Conservation (phyloP, 495 filamentous ascomycete species). For the Mytilinidion resinicola region DNA sequence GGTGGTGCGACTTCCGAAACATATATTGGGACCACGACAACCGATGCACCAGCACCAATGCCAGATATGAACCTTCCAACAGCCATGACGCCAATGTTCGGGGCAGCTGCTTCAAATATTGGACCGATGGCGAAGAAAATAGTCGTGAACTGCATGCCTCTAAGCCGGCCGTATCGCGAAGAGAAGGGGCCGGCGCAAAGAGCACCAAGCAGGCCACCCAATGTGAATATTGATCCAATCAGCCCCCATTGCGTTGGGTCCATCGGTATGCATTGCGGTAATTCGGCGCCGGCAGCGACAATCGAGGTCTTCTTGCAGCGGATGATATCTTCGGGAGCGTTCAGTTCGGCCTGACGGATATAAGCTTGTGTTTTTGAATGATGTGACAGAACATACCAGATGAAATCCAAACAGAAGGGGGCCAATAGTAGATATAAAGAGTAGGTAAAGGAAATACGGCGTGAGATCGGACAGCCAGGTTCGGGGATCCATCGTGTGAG, state of each 20-base stretch:
- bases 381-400: constrained; percentile 50
- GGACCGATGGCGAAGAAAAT: constrained; percentile 73
- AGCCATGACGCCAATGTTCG: constrained; percentile 58
- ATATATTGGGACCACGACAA: constrained; percentile 94
- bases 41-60: constrained; percentile 74
- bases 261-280: constrained; percentile 82
- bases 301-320: constrained; percentile 65
- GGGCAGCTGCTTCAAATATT: constrained; percentile 61
- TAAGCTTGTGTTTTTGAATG: constrained; percentile 23
- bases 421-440: constrained; percentile 48
- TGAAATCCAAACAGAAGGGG: constrained; percentile 93
- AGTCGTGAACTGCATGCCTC: constrained; percentile 65
- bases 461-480: constrained; percentile 35
- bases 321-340: constrained; percentile 85
- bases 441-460: constrained; percentile 35
- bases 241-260: constrained; percentile 65
- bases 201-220: constrained; percentile 82
- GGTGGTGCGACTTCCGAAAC: constrained; percentile 86
- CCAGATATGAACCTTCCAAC: constrained; percentile 75
- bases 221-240: constrained; percentile 83
- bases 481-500: constrained; percentile 30
- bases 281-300: constrained; percentile 29
- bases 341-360: constrained; percentile 71
- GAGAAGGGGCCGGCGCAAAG: constrained; percentile 68
- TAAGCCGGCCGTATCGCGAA: constrained; percentile 63